Base-by-base conservation (phyloP, 805 yeast species). In the Blastobotrys peoriensis region DNA sequence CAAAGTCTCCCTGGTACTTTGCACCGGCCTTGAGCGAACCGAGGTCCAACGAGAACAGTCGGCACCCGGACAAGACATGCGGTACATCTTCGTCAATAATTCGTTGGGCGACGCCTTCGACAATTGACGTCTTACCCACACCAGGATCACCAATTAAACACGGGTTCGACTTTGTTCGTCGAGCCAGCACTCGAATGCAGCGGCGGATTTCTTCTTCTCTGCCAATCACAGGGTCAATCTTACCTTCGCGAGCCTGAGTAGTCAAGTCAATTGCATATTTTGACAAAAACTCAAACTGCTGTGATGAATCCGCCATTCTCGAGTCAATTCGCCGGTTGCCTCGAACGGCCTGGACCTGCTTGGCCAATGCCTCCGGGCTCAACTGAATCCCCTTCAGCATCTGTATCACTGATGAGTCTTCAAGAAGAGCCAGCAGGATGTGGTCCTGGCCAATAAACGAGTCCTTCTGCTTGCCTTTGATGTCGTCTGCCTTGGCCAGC, bases 11-110 rank as follows among this genome's bases (percentile, higher is more conserved):
- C 66, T 91, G 95, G 67, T 87, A 89, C 63, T 93, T 93, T 47
- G 98, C 98, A 68, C 98, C 98, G 4, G 98, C 98, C 50, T 95
- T 91, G 58, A 93, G 76, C 1, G 98, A 95, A 51, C 98, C 98
- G 54, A 93, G 73, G 65, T 93, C 98, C 50, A 93, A 74, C 15
- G 96, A 85, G 63, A 82, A 91, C 45, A 93, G 71, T 51, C 82
- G 80, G 52, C 95, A 81, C 47, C 79, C 79, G 49, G 85, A 84
- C 53, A 93, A 72, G 51, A 91, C 86, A 20, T 80, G 76, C 36
- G 98, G 98, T 13, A 93, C 96, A 66, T 93, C 98, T 52, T 86
- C 86, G 60, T 93, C 97, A 48, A 93, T 80, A 51, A 93, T 87
- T 68, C 98, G 77, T 67, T 91, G 98, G 9, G 98, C 98, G 45